Evolutionary conservation across 2,329 filamentous ascomycete genomes (phyloP), one percentile per base, ranked within the genome.

Genomic region (Fusarium piperis): DNA sequence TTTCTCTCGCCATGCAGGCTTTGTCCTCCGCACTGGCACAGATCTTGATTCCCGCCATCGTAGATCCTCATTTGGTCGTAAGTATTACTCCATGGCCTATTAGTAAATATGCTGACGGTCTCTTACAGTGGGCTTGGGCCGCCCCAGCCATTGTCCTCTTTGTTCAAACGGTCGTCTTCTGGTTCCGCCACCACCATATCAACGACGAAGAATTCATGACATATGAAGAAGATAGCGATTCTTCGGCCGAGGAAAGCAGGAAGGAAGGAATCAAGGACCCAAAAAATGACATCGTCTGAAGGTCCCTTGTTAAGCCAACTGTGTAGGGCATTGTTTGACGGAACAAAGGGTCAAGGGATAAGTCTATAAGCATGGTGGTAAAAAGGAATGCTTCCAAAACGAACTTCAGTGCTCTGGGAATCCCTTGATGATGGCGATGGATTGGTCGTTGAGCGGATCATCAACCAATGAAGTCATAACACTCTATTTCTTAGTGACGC

Each of bases 1-100:
- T 87, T 67, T 86, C 86, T 76, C 77, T 86, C 83, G 83, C 52
- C 70, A 87, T 63, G 82, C 85, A 41, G 85, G 86, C 70, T 77
- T 80, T 38, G 81, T 87, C 68, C 82, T 83, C 66, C 74, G 87
- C 44, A 82, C 83, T 41, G 79, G 81, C 73, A 83, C 85, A 20
- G 81, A 71, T 68, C n/a, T n/a, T 70, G 6, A 70, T 70, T n/a
- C 68, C 82, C 5, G 81, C 85, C 41, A 81, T 88, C 63, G 80
- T 79, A 0, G 86, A 88, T 73, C 85, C 86, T 8, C 81, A 84
- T 68, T 76, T 88, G 38, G 83, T 83, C 7, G 51, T 55, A 36
- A 55, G 51, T 26, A 5, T 35, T 16, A 11, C 6, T 4, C 4
- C 6, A 6, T 26, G 12, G 4, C 12, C 12, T 1, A 16, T 7